Evolutionary conservation across 371 early-diverging fungal genomes (phyloP), one percentile per base, ranked within the genome.

Genomic region (Mortierella sp.): DNA sequence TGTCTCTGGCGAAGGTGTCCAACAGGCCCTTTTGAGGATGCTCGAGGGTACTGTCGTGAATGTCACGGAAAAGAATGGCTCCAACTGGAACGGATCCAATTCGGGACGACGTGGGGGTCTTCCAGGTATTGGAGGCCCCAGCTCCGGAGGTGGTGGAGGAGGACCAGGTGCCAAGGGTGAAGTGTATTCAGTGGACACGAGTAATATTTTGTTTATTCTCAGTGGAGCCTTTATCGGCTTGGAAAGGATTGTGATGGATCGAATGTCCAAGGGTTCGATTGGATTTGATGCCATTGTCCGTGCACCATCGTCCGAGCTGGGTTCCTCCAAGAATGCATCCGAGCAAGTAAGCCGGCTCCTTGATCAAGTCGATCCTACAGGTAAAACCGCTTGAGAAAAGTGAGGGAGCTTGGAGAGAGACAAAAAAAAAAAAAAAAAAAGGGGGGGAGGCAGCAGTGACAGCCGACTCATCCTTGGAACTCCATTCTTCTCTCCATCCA

Each of bases 1-100:
- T 81, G 95, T 96, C 0, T 90, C 92, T 5, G 96, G 96, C 51
- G 95, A 96, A 81, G 96, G 96, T n/a, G 96, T 96, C 6, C 96
- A 96, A 74, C 95, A 96, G 75, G 84, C 92, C 0, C 72, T 95
- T 21, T 81, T 96, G 50, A 82, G 93, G n/a, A 94, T 95, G 93
- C 83, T 95, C 7, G 95, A 95, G 83, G 94, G 94, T 7, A 95
- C 95, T 0, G 84, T 89, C 0, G 91, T 95, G 18, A 91, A 90
- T 44, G 88, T 95, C 9, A 90, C 90, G 4, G 93, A 94, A 67
- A 94, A 95, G 73, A 85, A 89, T 0, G 91, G 88, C 2, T 75
- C 77, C 23, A 74, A 81, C 37, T 57, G 70, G 65, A 64, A 68
- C 30, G 67, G 74, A 7, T 58, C 74, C n/a, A 9, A 81, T 83